A percentile compares a stretch with the other conserved stretches of the same genome.
These are phyloP conservation scores for Ophiostoma montium DNA, from an alignment of 2,329 filamentous ascomycete genomes.

Conservation along the genomic window DNA sequence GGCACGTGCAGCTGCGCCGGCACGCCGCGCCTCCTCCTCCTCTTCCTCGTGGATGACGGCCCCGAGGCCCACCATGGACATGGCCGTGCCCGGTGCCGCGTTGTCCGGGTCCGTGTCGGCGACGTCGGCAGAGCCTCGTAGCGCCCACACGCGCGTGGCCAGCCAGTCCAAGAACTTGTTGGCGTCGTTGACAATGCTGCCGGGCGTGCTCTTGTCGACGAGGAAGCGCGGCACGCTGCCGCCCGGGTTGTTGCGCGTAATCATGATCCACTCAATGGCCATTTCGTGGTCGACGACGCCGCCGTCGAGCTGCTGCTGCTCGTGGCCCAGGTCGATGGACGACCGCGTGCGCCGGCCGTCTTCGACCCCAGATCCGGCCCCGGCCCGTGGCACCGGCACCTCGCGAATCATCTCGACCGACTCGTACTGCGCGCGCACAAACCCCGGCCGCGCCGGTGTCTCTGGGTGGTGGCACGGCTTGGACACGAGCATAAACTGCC, in stretches of 20 bases:
- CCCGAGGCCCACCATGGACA: neutral
- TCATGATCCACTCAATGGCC: conserved; percentile 78
- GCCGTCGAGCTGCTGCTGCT: conserved; percentile 18
- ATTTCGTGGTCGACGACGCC: conserved; percentile 19
- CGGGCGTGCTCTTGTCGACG: conserved; percentile 79
- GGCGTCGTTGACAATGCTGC: conserved; percentile 65
- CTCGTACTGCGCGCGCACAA: conserved; percentile 76
- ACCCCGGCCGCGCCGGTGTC: conserved; percentile 54
- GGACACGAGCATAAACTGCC: conserved; percentile 77
- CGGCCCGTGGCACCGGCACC: conserved; percentile 39
- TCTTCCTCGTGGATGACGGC: conserved; percentile 6
- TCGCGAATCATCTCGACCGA: conserved; percentile 86
- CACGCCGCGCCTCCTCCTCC: conserved; percentile 10
- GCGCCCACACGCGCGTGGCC: conserved; percentile 17
- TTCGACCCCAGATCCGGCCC: conserved; percentile 13
- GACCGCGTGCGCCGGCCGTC: conserved; percentile 28
- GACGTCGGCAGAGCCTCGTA: no score
- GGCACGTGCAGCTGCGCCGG: no score
- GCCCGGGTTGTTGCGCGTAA: conserved; percentile 77
- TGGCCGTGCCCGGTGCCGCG: neutral
- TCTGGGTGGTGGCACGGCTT: conserved; percentile 69
- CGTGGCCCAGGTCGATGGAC: conserved; percentile 27
- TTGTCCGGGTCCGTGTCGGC: conserved; percentile 10
- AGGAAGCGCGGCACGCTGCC: conserved; percentile 80
- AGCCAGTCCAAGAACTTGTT: conserved; percentile 71